Evolutionary conservation across 176 grass and related monocot genomes (phyloP), one percentile per base, ranked within the genome.

Genomic region (Oryza coarctata): DNA sequence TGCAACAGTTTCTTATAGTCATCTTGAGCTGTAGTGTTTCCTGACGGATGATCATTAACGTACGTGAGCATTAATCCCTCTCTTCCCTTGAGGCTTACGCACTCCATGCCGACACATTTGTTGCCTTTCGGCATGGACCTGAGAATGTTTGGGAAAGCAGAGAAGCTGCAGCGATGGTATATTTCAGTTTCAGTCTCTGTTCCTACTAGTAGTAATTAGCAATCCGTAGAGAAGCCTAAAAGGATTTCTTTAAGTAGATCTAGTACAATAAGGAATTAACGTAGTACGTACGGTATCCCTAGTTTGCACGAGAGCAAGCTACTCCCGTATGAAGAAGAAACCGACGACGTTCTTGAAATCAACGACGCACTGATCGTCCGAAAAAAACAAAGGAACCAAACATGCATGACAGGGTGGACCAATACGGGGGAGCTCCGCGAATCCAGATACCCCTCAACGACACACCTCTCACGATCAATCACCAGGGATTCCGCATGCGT

Each of bases 311-410:
- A 60, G 55, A 60, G 52, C 49, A 52, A 52, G 7, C 52, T 29
- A 43, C 40, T 31, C 26, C 11, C 25, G 7, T 41, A 4, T 57
- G 13, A 27, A 63, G 44, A 41, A 31, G 49, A 72, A 62, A 25
- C 52, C 50, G 68, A 44, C 50, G 57, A 47, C 69, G 63, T 82
- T 73, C 57, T 26, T 26, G 28, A 40, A 60, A 60, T 60, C 55
- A 60, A 60, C 23, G 22, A 60, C 3, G 55, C 55, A 60, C 26
- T 36, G 28, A 17, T 75, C 55, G 34, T 52, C 41, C 9, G 9
- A 3, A 8, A 61, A 32, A 36, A 55, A 55, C 45, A 7, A 13
- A 15, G 18, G 74, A 76, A 74, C 65, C 23, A 8, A 47, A 80
- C 70, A 75, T 35, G 27, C 60, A 14, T 26, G 64, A 62, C 15